phyloP scores from a whole-genome alignment of 2,329 filamentous ascomycete species.

The Rhytidhysteron rufulum region DNA sequence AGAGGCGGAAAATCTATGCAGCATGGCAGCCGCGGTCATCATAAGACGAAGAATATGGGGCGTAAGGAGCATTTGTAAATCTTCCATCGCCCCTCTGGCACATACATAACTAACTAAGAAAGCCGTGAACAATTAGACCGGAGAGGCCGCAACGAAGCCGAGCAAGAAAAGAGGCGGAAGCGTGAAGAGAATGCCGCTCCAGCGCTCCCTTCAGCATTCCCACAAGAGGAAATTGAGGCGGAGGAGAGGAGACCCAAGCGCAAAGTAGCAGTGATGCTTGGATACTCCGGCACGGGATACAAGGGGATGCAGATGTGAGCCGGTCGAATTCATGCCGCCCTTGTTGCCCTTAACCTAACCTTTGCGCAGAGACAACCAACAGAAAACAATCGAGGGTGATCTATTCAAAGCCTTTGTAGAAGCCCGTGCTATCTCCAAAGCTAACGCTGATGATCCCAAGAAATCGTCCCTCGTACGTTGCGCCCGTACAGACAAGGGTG shows the following conservation, averaged over 20 bases:
- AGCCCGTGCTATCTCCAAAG: conserved; percentile 91
- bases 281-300: conserved; percentile 94
- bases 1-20: conserved; percentile 27
- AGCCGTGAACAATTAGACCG: conserved; percentile 46
- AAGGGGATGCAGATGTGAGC: conserved; percentile 85
- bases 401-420: conserved; percentile 88
- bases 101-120: conserved; percentile 38
- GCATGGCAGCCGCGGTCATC: conserved; percentile 32
- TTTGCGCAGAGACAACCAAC: conserved; percentile 47
- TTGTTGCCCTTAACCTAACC: not conserved
- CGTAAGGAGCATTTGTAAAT: conserved; percentile 62
- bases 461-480: conserved; percentile 93
- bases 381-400: conserved; percentile 95
- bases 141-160: conserved; percentile 40
- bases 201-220: conserved; percentile 55
- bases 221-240: conserved; percentile 78
- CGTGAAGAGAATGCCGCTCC: conserved; percentile 32
- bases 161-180: conserved; percentile 37
- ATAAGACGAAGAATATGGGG: conserved; percentile 65
- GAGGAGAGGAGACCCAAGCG: conserved; percentile 88
- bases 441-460: conserved; percentile 93
- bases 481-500: conserved; percentile 94
- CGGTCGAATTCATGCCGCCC: not conserved
- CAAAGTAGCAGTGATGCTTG: conserved; percentile 93
- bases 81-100: conserved; percentile 1